Conservation (phyloP, 2,329 filamentous ascomycete species). For the Fusarium agapanthi region DNA sequence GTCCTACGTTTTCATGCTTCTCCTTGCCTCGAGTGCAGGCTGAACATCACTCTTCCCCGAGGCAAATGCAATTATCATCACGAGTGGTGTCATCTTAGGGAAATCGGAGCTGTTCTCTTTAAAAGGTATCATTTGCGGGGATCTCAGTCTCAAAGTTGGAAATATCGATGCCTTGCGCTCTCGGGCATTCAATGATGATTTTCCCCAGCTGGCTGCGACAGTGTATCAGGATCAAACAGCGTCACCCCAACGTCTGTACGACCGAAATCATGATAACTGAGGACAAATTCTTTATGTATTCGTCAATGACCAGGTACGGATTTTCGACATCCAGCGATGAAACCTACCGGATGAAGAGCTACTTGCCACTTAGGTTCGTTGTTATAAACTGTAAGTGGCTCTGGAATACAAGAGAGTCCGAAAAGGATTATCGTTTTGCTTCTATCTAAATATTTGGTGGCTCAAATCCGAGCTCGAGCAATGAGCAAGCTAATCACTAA, state of each 20-base stretch:
- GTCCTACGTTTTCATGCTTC: background rate
- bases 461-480: background rate
- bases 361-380: background rate
- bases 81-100: background rate
- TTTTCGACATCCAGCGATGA: background rate
- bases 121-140: background rate
- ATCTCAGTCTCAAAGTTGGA: background rate
- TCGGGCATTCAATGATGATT: background rate
- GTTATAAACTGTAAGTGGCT: background rate
- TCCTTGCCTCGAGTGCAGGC: background rate
- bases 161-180: background rate
- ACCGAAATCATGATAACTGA: background rate
- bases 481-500: conserved; percentile 1
- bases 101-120: background rate
- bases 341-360: background rate
- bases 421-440: background rate
- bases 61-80: background rate
- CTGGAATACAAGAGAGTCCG: background rate
- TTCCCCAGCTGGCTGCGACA: background rate
- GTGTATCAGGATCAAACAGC: background rate
- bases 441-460: background rate
- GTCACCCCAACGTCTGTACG: background rate
- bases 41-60: background rate
- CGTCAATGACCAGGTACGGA: background rate
- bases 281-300: background rate